Base-by-base conservation (phyloP, 1,139 yeast genomes). In the Saccharomyces hybrid region DNA sequence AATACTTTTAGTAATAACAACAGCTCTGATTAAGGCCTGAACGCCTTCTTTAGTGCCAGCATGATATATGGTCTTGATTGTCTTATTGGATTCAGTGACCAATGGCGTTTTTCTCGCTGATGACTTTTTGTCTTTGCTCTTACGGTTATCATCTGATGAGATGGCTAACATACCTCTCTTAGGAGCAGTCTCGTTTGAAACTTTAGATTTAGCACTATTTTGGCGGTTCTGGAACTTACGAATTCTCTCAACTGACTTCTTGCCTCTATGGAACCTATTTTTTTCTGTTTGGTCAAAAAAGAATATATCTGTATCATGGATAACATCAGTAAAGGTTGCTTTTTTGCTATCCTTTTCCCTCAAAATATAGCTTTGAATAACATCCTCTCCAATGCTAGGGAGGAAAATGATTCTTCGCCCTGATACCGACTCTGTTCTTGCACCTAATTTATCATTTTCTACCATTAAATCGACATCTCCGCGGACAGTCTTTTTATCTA, bases 261-360 rank as follows among this genome's bases (percentile, higher is more conserved):
- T 52, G 13, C 68, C 65, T 48, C 64, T 60, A 34, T 65, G 64
- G 42, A 69, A 69, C 50, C 61, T 63, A 32, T 64, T 59, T 50
- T 66, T 63, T 47, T 64, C 69, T 2, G 61, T 61, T 52, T 66
- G 65, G 54, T 69, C 72, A 48, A 67, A 69, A 48, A 69, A 69
- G 52, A 63, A 68, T n/a, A 70, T 57, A 54, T 67, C 71, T 1
- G 69, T 63, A 41, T 63, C 63, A 47, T 65, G 65, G 7, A 68
- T 54, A 23, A 66, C 60, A 56, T 67, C 69, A 23, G 57, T 61
- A 42, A 61, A 63, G 25, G 57, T 52, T 4, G 56, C 56, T 49
- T 63, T 67, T 50, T 62, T 66, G 16, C 52, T 59, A 47, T 65
- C 70, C 49, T 66, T 68, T 30, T 65, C 63, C 7, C 56, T 56